phyloP scores from a whole-genome alignment of 306 rosid genomes.

The Cicer pinnatifidum region DNA sequence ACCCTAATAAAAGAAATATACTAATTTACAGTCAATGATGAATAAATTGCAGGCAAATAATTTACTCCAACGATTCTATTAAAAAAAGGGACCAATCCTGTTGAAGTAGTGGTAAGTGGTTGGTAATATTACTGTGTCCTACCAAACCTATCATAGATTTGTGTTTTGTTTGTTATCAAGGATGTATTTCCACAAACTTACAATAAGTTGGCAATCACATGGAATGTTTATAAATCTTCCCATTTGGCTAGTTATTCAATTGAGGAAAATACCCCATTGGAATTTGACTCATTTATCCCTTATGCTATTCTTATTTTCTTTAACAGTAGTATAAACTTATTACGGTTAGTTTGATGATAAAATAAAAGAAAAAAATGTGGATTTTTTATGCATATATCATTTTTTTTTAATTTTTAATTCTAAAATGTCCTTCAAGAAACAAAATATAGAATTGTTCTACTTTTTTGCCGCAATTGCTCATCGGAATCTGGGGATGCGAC shows the following conservation, averaged over 20 bases:
- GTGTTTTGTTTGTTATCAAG: constrained; percentile 39
- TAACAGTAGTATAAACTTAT: too few relatives aligned
- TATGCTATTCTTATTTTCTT: constrained; percentile 17
- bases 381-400: too few relatives aligned
- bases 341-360: too few relatives aligned
- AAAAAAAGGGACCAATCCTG: constrained; percentile 20
- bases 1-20: not conserved
- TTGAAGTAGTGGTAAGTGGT: constrained; percentile 29
- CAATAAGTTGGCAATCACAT: constrained; percentile 73
- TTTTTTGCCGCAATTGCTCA: too few relatives aligned
- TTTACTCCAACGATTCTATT: not conserved
- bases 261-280: constrained; percentile 51
- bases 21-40: constrained; percentile 20
- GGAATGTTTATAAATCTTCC: constrained; percentile 56
- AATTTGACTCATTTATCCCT: constrained; percentile 43
- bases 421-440: too few relatives aligned
- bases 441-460: too few relatives aligned
- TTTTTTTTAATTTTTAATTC: too few relatives aligned
- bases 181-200: constrained; percentile 39
- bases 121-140: too few relatives aligned
- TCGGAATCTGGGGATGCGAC: too few relatives aligned
- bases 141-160: constrained; percentile 39
- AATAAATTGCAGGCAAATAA: constrained; percentile 31
- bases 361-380: too few relatives aligned
- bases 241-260: constrained; percentile 50